A percentile compares a stretch with the other conserved stretches of the same genome.
Evolutionary conservation across 768 basidiomycete species (phyloP).

Genomic region (Termitomyces sp.): DNA sequence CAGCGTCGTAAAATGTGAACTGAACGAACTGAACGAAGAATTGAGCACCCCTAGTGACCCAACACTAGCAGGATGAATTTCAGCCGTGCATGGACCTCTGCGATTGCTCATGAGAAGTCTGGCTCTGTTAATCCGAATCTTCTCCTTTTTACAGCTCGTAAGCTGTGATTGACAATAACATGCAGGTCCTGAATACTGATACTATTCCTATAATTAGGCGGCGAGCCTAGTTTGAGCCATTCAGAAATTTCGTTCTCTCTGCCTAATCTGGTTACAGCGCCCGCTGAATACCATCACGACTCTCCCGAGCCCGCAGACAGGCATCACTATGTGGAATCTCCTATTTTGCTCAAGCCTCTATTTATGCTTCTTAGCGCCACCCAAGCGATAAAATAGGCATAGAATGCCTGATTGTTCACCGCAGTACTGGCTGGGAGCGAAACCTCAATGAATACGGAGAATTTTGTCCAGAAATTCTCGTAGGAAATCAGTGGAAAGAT

Average conservation of each 20-base stretch:
- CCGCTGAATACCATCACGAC: conserved; percentile 55
- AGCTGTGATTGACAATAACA: conserved; percentile 11
- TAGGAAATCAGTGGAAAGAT: neutral
- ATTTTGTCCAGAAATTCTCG: neutral
- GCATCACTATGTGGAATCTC: conserved; percentile 48
- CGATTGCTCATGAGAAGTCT: conserved; percentile 25
- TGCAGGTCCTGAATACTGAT: neutral
- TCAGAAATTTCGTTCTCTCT: conserved; percentile 49
- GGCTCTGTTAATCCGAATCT: conserved; percentile 43
- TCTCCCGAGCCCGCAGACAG: conserved; percentile 39
- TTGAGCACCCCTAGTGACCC: no score
- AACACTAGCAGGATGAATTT: conserved; percentile 53
- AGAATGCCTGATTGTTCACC: conserved; percentile 48
- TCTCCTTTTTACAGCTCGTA: conserved; percentile 61
- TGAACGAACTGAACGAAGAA: no score
- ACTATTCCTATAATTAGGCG: conserved; percentile 30
- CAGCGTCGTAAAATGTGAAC: no score
- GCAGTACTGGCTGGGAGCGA: conserved; percentile 53
- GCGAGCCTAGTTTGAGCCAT: conserved; percentile 39
- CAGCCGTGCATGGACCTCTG: conserved; percentile 47
- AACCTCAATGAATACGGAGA: conserved; percentile 32
- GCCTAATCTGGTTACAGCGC: conserved; percentile 52
- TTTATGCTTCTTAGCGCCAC: conserved; percentile 33
- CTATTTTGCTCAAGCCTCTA: conserved; percentile 47
- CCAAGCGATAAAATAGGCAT: conserved; percentile 62